Evolutionary conservation across 2,329 filamentous ascomycete genomes (phyloP).

Genomic region (Akanthomyces lecanii): DNA sequence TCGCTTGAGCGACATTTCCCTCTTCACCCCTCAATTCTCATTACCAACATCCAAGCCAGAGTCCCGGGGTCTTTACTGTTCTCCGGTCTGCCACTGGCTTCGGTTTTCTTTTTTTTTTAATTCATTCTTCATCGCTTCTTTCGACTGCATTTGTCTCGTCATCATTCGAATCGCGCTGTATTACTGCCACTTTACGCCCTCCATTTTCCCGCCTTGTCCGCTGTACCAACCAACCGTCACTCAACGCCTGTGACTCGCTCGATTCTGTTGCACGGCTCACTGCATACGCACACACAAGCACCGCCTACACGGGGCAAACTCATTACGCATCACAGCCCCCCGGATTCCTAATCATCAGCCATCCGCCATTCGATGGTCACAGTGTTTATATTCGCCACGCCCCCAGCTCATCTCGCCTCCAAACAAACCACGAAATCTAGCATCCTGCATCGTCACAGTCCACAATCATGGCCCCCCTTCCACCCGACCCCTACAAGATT

Average conservation of each 20-base stretch:
- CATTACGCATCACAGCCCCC: not conserved
- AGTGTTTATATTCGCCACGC: not conserved
- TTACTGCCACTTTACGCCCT: conserved; percentile 11
- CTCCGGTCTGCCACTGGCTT: conserved; percentile 10
- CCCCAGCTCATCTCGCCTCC: not conserved
- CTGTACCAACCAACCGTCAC: conserved; percentile 12
- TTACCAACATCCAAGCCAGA: conserved; percentile 8
- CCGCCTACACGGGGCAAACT: conserved; percentile 7
- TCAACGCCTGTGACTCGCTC: conserved; percentile 1
- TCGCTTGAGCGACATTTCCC: conserved; percentile 12
- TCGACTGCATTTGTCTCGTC: not conserved
- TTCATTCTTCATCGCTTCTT: not conserved
- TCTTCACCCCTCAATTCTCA: not conserved
- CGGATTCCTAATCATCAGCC: not conserved
- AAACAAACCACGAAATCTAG: conserved; percentile 18
- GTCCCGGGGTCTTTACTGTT: conserved; percentile 11
- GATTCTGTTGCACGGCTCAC: not conserved
- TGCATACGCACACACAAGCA: not conserved
- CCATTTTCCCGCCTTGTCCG: not conserved
- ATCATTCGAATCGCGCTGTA: conserved; percentile 9
- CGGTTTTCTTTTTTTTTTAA: not conserved
- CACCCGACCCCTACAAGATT: conserved; percentile 73
- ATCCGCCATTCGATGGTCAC: conserved; percentile 6
- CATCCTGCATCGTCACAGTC: conserved; percentile 20
- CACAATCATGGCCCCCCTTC: conserved; percentile 43